Percentiles rank a stretch among this genome's conserved stretches.
These are phyloP conservation scores for Cryptosporidium meleagridis DNA, from an alignment of 169 alveolate genomes.

Conservation along the genomic window DNA sequence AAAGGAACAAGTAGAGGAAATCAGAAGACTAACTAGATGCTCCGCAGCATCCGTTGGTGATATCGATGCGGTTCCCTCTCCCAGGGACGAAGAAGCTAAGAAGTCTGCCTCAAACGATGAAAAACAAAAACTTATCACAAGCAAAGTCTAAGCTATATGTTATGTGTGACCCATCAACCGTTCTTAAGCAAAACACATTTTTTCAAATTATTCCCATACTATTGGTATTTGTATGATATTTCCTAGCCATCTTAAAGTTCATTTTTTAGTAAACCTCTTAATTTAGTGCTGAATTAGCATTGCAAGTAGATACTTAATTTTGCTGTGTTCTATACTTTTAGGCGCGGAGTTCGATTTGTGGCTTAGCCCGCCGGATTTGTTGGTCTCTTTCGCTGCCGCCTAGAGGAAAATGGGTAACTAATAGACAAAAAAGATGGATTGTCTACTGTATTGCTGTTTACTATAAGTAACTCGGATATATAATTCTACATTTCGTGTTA, in stretches of 20 bases:
- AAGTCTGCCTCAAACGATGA: neutral
- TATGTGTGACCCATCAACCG: neutral
- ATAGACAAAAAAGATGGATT: neutral
- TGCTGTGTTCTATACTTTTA: too few relatives aligned
- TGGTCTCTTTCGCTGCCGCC: neutral
- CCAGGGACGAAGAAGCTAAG: neutral
- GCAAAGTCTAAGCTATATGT: neutral
- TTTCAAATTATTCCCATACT: neutral
- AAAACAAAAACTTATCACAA: conserved; percentile 39
- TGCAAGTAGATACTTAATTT: conserved; percentile 1
- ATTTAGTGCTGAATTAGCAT: conserved; percentile 20
- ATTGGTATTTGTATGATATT: neutral
- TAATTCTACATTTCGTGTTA: neutral
- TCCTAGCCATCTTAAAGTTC: neutral
- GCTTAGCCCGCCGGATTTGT: neutral
- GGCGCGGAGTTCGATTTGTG: neutral
- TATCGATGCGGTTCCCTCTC: conserved; percentile 20
- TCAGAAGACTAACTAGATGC: conserved; percentile 66
- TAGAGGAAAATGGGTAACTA: neutral
- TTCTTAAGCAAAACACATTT: neutral
- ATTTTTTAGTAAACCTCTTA: neutral
- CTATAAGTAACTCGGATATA: neutral
- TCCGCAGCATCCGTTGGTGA: conserved; percentile 72
- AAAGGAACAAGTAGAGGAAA: conserved; percentile 53
- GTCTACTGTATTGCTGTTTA: neutral